Conservation (phyloP, 2,329 filamentous ascomycete species). For the Xylaria sp. region DNA sequence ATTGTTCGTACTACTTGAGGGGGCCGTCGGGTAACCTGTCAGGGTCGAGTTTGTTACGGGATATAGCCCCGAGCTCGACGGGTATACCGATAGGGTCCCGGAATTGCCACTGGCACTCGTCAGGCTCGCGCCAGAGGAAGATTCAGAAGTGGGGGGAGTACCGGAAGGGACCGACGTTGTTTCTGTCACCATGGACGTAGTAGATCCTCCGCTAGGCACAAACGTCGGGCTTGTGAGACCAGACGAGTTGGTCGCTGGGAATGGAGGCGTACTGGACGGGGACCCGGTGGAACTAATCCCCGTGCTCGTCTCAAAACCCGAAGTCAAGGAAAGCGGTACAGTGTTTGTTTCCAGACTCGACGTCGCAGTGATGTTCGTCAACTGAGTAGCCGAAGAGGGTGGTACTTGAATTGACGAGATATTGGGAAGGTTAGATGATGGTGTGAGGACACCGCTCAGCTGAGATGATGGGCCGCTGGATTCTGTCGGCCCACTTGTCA, state of each 20-base stretch:
- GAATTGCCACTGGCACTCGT: slow-evolving; percentile 18
- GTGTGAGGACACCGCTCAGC: slow-evolving; percentile 9
- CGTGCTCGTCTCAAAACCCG: slow-evolving; percentile 6
- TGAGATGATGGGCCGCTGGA: slow-evolving; percentile 3
- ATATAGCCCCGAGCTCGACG: slow-evolving; percentile 20
- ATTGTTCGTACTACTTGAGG: slow-evolving; percentile 2
- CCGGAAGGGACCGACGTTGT: slow-evolving; percentile 9
- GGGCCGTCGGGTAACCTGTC: background rate
- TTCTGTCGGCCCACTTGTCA: slow-evolving; percentile 14
- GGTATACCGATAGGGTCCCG: slow-evolving; percentile 9
- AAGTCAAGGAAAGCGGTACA: background rate
- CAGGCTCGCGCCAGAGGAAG: slow-evolving; percentile 14
- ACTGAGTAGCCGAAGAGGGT: background rate
- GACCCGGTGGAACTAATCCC: slow-evolving; percentile 5
- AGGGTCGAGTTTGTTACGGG: slow-evolving; percentile 26
- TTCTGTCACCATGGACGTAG: slow-evolving; percentile 5
- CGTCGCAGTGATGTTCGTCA: slow-evolving; percentile 16
- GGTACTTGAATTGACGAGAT: slow-evolving; percentile 4
- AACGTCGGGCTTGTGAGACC: background rate
- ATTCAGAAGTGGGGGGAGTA: slow-evolving; percentile 7
- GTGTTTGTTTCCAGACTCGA: slow-evolving; percentile 1
- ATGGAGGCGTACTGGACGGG: background rate
- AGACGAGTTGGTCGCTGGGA: slow-evolving; percentile 8
- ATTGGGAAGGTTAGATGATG: slow-evolving; percentile 4
- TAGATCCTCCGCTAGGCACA: background rate